A percentile compares a stretch with the other conserved stretches of the same genome.
phyloP scores from a whole-genome alignment of 1,139 yeast species.

The Saccharomyces hybrid region DNA sequence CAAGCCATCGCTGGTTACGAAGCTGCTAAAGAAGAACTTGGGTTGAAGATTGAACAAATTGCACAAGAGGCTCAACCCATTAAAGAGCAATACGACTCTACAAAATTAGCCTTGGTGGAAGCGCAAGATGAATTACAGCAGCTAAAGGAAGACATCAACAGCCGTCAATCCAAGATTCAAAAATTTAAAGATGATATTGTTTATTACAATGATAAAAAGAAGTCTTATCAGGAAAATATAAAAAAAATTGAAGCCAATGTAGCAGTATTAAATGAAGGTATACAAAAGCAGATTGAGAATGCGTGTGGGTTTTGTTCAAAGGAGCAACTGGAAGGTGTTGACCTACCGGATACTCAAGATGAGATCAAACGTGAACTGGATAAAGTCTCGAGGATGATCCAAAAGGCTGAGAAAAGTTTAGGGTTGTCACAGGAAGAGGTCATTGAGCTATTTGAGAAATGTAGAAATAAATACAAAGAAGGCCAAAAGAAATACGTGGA shows the following conservation, averaged over 20 bases:
- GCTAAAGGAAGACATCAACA: conserved; percentile 22
- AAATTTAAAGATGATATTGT: conserved; percentile 24
- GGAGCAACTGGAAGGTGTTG: conserved; percentile 31
- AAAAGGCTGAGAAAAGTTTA: conserved; percentile 35
- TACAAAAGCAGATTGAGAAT: conserved; percentile 27
- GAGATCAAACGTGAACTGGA: conserved; percentile 34
- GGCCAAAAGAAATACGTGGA: conserved; percentile 33
- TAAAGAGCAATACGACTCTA: conserved; percentile 18
- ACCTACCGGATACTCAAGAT: conserved; percentile 30
- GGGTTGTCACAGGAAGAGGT: conserved; percentile 41
- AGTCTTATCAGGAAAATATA: conserved; percentile 11
- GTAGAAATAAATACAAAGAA: conserved; percentile 32
- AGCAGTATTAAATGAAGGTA: conserved; percentile 27
- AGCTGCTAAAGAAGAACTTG: conserved; percentile 25
- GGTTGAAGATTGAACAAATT: conserved; percentile 20
- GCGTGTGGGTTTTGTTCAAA: conserved; percentile 33
- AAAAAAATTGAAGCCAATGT: conserved; percentile 29
- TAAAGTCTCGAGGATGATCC: conserved; percentile 31
- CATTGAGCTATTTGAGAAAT: conserved; percentile 32
- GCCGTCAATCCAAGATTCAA: conserved; percentile 23
- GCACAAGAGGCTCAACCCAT: conserved; percentile 21
- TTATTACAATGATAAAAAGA: conserved; percentile 12
- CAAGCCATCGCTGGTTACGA: conserved; percentile 26
- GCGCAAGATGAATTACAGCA: conserved; percentile 15
- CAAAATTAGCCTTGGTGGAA: conserved; percentile 9